phyloP scores from a whole-genome alignment of 169 alveolate genomes.

The Miamiensis avidus region DNA sequence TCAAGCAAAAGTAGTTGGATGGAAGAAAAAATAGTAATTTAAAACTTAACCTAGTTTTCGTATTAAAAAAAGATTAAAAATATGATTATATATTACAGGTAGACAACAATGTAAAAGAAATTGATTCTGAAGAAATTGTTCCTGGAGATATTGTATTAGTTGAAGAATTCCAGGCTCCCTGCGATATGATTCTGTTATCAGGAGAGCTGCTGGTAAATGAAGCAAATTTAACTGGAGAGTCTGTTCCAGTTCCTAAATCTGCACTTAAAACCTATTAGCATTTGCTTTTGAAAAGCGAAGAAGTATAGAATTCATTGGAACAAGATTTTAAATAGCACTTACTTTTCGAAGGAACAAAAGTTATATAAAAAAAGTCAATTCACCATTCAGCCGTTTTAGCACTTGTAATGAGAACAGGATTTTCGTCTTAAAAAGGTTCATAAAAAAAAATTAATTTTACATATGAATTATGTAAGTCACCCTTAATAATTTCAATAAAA shows the following conservation, averaged over 20 bases:
- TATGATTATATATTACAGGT: slow-evolving; percentile 28
- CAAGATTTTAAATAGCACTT: slow-evolving; percentile 2
- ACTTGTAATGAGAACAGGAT: slow-evolving; percentile 29
- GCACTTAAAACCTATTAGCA: too few species aligned
- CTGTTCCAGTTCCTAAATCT: slow-evolving; percentile 37
- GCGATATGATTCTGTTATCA: not conserved
- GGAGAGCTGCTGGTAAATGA: slow-evolving; percentile 9
- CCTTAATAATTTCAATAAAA: slow-evolving; percentile 30
- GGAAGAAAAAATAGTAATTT: slow-evolving; percentile 15
- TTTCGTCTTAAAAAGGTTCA: slow-evolving; percentile 30
- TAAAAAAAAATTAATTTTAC: too few species aligned
- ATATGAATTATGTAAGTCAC: too few species aligned
- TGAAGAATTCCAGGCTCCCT: not conserved
- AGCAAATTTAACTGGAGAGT: slow-evolving; percentile 16
- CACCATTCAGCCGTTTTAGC: slow-evolving; percentile 1
- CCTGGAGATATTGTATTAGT: not conserved
- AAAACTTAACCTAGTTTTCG: slow-evolving; percentile 27
- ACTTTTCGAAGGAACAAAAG: slow-evolving; percentile 40
- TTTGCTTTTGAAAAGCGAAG: not conserved
- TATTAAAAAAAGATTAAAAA: slow-evolving; percentile 11
- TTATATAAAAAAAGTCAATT: slow-evolving; percentile 15
- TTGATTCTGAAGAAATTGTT: not conserved
- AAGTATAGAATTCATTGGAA: not conserved
- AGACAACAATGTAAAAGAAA: slow-evolving; percentile 18
- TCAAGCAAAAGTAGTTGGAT: not conserved